Evolutionary conservation across 768 basidiomycete species (phyloP), one percentile per base, ranked within the genome.

Genomic region (Piloderma croceum): DNA sequence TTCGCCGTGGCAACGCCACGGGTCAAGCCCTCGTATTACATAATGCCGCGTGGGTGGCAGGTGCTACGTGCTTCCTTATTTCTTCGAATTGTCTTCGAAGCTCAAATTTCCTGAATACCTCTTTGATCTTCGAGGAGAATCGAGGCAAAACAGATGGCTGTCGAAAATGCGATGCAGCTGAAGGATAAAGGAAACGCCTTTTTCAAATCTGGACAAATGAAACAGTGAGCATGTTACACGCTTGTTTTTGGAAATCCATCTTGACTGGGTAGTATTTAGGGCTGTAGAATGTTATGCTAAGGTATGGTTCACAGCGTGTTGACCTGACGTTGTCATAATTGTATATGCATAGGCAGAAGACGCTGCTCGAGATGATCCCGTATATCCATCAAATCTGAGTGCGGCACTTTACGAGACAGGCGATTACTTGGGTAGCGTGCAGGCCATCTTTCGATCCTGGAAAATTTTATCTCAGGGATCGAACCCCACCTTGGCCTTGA

Each of bases 361-460:
- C 20, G 31, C 46, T 3, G 55, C 53, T 18, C 48, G 49, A 2
- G 18, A 32, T 13, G 52, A 56, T 34, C 31, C 44, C 11, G 45
- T 59, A 0, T 59, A 56, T 35, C 53, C 56, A 3, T 53, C 57
- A 5, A 60, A 60, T 39, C 44, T 60, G 23, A 61, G 58, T 24
- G 58, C 58, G 2, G 58, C 60, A 2, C 41, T 58, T 10, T 61
- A 51, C 42, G 60, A 61, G 35, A 34, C 48, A 19, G 60, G 58
- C 2, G 50, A 57, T 34, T 60, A 59, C 32, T 18, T 24, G 3
- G 46, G 41, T 9, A 45, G 46, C 25, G 18, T 50, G 4, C 39
- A 56, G 4, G 55, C 57, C 7, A 48, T 60, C 33, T 31, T 48
- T 7, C 50, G 53, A 10, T 49, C 54, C 3, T 49, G 49, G 43